phyloP scores from a whole-genome alignment of 2,329 filamentous ascomycete genomes.

The Hypoxylon sp. region DNA sequence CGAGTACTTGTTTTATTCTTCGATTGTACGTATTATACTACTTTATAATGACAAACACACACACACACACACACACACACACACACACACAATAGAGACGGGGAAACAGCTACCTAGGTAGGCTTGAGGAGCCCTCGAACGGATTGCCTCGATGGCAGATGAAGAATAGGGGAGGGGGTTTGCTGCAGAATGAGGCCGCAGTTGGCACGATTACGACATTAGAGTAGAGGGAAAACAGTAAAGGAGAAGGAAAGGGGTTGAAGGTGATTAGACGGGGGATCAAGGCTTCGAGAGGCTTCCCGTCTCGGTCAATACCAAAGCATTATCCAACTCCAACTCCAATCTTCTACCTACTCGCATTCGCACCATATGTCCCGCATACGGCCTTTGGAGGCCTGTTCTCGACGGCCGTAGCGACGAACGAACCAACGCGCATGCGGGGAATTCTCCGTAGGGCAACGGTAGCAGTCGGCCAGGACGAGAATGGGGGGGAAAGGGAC shows the following conservation, averaged over 20 bases:
- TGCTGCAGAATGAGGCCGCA: neutral
- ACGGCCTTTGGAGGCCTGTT: constrained; percentile 3
- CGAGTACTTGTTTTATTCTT: constrained; percentile 29
- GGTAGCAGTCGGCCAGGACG: neutral
- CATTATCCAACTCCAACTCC: constrained; percentile 18
- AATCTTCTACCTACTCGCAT: neutral
- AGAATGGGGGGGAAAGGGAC: neutral
- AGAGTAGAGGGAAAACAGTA: neutral
- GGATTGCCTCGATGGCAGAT: constrained; percentile 7
- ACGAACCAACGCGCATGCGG: too few species aligned
- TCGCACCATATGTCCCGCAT: neutral
- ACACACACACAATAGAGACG: too few species aligned
- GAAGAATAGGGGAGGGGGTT: constrained; percentile 13
- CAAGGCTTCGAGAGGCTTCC: constrained; percentile 12
- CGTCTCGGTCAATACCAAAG: constrained; percentile 24
- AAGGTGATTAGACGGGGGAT: constrained; percentile 9
- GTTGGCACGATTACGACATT: constrained; percentile 19
- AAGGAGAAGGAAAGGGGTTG: neutral
- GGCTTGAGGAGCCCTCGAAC: constrained; percentile 9
- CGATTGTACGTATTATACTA: constrained; percentile 41
- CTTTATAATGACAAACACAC: constrained; percentile 38
- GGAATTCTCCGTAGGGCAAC: neutral
- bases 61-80: too few species aligned
- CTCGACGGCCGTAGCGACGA: neutral
- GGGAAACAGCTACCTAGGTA: constrained; percentile 1